These are phyloP conservation scores for Blastobotrys arbuscula DNA, from an alignment of 1,139 yeast genomes.

Conservation along the genomic window DNA sequence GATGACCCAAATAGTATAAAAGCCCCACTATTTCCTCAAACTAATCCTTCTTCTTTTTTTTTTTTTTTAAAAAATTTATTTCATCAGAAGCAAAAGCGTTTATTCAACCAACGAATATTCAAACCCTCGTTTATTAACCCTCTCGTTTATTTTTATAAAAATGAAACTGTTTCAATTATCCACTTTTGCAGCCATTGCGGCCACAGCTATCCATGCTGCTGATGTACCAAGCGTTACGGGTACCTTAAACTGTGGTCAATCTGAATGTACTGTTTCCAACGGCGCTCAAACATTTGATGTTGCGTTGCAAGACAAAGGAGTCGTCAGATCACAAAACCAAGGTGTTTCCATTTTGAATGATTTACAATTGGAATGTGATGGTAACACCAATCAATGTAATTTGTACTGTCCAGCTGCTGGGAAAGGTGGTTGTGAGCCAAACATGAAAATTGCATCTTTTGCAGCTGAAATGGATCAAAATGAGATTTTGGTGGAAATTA, in stretches of 20 bases:
- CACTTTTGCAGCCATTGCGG: not conserved
- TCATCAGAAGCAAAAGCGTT: no score
- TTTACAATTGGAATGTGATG: not conserved
- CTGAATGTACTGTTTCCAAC: not conserved
- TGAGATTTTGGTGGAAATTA: not conserved
- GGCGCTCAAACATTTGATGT: not conserved
- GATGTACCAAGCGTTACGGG: not conserved
- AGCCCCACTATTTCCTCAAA: no score
- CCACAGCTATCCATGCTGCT: not conserved
- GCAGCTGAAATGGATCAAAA: not conserved
- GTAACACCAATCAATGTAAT: not conserved
- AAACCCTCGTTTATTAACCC: no score
- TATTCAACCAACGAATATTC: no score
- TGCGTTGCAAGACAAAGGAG: no score
- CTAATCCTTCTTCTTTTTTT: no score
- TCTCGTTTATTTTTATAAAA: no score
- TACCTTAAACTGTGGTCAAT: not conserved
- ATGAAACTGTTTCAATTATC: not conserved
- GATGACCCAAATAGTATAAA: no score
- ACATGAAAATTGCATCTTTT: not conserved
- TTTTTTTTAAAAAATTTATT: no score
- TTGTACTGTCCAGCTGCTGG: conserved; percentile 1
- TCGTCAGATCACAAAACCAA: no score
- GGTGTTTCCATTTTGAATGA: no score
- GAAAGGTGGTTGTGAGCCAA: not conserved